These are phyloP conservation scores for Lachnellula hyalina DNA, from an alignment of 2,329 filamentous ascomycete species.

Conservation along the genomic window DNA sequence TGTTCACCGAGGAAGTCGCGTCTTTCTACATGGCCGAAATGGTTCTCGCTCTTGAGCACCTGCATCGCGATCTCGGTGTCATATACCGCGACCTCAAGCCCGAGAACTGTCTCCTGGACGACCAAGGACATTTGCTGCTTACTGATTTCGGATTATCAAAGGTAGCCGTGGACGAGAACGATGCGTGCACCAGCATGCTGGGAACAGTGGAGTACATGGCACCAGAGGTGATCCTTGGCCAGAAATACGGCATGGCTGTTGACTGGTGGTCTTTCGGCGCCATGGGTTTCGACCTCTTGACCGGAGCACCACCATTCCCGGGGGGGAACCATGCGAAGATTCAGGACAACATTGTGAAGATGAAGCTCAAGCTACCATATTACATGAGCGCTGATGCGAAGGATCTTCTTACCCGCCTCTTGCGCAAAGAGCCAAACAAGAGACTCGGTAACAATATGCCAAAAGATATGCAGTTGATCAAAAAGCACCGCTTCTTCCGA, in stretches of 20 bases:
- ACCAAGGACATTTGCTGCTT: constrained; percentile 84
- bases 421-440: constrained; percentile 90
- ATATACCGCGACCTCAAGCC: constrained; percentile 97
- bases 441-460: constrained; percentile 83
- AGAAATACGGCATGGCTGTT: constrained; percentile 87
- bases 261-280: constrained; percentile 99
- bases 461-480: constrained; percentile 79
- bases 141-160: constrained; percentile 98
- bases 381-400: constrained; percentile 89
- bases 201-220: constrained; percentile 99
- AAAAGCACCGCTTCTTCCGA: constrained; percentile 92
- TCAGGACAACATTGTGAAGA: constrained; percentile 90
- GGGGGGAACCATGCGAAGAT: constrained; percentile 92
- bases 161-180: constrained; percentile 69
- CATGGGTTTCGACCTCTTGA: constrained; percentile 86
- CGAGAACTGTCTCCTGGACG: constrained; percentile 91
- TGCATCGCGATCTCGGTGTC: constrained; percentile 87
- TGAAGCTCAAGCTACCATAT: constrained; percentile 84
- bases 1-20: constrained; percentile 85
- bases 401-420: constrained; percentile 81
- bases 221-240: constrained; percentile 83
- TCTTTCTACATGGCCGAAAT: constrained; percentile 99
- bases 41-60: constrained; percentile 85
- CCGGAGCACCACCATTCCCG: constrained; percentile 84
- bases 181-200: constrained; percentile 78